phyloP scores from a whole-genome alignment of 352 stramenopile genomes.

The Thraustochytrium striatum region DNA sequence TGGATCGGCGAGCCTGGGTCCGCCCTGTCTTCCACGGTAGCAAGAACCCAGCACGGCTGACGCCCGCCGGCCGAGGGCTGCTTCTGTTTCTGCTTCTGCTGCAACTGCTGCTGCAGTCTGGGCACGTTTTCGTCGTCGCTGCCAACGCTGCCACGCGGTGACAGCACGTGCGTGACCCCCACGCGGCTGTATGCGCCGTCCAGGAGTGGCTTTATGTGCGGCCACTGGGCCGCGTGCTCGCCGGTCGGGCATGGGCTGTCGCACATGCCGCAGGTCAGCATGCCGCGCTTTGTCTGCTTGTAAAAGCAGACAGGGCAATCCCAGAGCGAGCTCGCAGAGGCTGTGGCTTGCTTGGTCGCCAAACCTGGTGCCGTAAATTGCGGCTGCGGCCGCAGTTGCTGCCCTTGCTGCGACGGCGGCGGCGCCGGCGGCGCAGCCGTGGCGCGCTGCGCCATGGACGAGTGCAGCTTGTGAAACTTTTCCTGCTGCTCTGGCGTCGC shows the following conservation, averaged over 20 bases:
- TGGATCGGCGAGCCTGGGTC: no score
- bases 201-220: conserved; percentile 32
- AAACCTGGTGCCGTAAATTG: not conserved
- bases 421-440: not conserved
- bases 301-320: conserved; percentile 47
- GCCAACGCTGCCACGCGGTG: no score
- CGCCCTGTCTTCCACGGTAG: no score
- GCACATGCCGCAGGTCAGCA: conserved; percentile 37
- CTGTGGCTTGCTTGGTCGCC: not conserved
- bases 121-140: no score
- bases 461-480: conserved; percentile 18
- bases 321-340: not conserved
- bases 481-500: conserved; percentile 11
- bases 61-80: no score
- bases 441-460: not conserved
- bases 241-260: conserved; percentile 27
- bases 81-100: no score
- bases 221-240: conserved; percentile 6
- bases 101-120: no score
- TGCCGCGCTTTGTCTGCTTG: conserved; percentile 1
- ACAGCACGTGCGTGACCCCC: no score
- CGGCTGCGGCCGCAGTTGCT: not conserved
- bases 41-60: no score
- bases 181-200: conserved; percentile 4
- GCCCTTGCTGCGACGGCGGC: not conserved